Evolutionary conservation across 768 basidiomycete species (phyloP), one percentile per base, ranked within the genome.

Genomic region (Leucosporidium creatinivorum): DNA sequence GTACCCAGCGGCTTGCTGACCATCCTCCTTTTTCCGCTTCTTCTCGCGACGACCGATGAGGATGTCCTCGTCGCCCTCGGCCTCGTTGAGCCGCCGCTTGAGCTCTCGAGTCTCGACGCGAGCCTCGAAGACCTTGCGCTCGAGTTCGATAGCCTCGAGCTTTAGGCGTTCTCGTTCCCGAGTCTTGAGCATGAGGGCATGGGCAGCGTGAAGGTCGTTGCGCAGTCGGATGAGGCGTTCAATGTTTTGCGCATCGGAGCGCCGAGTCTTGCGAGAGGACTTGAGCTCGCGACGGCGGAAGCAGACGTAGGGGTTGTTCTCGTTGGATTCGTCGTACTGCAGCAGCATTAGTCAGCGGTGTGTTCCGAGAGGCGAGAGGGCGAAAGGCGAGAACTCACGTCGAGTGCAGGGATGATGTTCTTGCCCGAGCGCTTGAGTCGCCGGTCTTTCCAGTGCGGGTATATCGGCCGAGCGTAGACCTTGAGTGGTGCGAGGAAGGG

Each of bases 201-300:
- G 80, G 0, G 89, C 85, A 57, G 83, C 84, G 2, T 82, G 77
- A 7, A 99, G 81, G 78, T 98, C 93, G 36, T 79, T 77, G 70
- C 90, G 87, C 21, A 98, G 80, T 25, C 91, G 89, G 7, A 86
- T 79, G 71, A 99, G 84, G 73, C 91, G 90, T 74, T 98, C 94
- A 19, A 92, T 87, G 23, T 87, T 91, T 1, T 89, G 88, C 15
- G 86, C 86, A 75, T 98, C 93, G 1, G 88, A 88, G 19, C 92
- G 87, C 12, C 94, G 86, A 13, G 94, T 97, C 80, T 98, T 98
- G 69, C 96, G 86, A 55, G 91, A 84, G 5, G 90, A 86, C 77
- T 98, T 98, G 78, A 89, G 87, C 77, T 98, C 94, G 63, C 93
- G 87, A 68, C 93, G 84, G 48, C 96, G 86, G 83, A 99, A 99